Base-by-base conservation (phyloP, 805 yeast genomes). In the Tanozyma kutaoensis region DNA sequence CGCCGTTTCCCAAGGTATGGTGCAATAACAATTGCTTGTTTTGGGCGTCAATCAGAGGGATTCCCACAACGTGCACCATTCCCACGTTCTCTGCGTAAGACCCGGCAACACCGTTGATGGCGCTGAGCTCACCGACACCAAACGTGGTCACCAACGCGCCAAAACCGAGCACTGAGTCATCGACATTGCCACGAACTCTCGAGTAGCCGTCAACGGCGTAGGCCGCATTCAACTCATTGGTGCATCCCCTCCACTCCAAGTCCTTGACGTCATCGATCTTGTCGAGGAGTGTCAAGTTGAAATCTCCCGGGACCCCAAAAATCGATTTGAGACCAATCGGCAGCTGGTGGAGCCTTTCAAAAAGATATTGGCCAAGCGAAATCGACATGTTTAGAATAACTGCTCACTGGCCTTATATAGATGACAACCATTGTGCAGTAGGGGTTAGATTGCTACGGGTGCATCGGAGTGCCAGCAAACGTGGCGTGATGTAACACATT, bases 211-310 rank as follows among this genome's bases (percentile, higher is more conserved):
- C 50, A 10, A 42, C 48, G 8, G 46, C 40, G 28, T 45, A 43
- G 4, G 48, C 42, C 2, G 50, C 47, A 22, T 45, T 43, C 55
- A 88, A 24, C 14, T 28, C 30, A 22, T 28, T 28, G 21, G 27
- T 14, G 20, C 15, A 14, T 2, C 30, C 27, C 4, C 18, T 5
- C 30, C 30, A 28, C 60, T 78, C 68, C 54, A 81, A 46, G 24
- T 79, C 80, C 19, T 69, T 72, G 27, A 76, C 81, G 43, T 75
- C 80, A 50, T 76, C 73, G 44, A 78, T 62, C 48, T 77, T 72
- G 47, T 78, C 86, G 35, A 78, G 58, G 28, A 78, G 55, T 12
- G 80, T 58, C 49, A 76, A 62, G 63, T 77, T 78, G 69, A 76
- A 77, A 54, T 28, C 30, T 3, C 30, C 30, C 5, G 30, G 30